Evolutionary conservation across 2,329 filamentous ascomycete genomes (phyloP), one percentile per base, ranked within the genome.

Genomic region (Paraconiothyrium brasiliense): DNA sequence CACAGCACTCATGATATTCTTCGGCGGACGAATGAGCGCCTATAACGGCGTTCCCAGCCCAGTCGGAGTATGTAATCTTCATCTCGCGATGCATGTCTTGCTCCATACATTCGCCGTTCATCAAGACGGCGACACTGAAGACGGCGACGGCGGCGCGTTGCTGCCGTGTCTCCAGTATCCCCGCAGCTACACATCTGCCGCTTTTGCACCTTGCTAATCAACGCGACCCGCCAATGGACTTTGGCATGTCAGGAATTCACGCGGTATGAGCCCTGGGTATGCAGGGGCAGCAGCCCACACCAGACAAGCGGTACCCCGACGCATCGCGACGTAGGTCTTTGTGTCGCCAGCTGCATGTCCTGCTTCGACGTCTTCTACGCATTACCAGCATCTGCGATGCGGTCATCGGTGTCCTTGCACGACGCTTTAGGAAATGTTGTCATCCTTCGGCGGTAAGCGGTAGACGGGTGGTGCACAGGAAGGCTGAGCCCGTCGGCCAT

Each of bases 361-460:
- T 50, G 34, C 48, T 43, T 44, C 35, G n/a, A 24, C 34, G 46
- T 35, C 30, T 47, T 55, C 39, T 16, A 55, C 27, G 27, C 52
- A 16, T 56, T 27, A 16, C 54, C 32, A 52, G 39, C 48, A 48
- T 52, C 22, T 34, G 27, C 44, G 49, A 62, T 59, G 52, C 57
- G 51, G 56, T 55, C 56, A 59, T 54, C 24, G n/a, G 52, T 34
- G 39, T 34, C 52, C 41, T 52, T 49, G 57, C 30, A 41, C 48
- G 27, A 20, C 48, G 48, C 47, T 49, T 54, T 57, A 46, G 52
- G 49, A 20, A 59, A 67, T 65, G 59, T 43, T 52, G 66, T 66
- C 63, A 67, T 72, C 63, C 67, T 69, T 57, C 58, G 54, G 63
- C 63, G 68, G 71, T 71, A 72, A 74, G 73, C 70, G 60, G 67